Evolutionary conservation across 1,139 yeast species (phyloP).

Genomic region (Debaryomycetaceae sp.): DNA sequence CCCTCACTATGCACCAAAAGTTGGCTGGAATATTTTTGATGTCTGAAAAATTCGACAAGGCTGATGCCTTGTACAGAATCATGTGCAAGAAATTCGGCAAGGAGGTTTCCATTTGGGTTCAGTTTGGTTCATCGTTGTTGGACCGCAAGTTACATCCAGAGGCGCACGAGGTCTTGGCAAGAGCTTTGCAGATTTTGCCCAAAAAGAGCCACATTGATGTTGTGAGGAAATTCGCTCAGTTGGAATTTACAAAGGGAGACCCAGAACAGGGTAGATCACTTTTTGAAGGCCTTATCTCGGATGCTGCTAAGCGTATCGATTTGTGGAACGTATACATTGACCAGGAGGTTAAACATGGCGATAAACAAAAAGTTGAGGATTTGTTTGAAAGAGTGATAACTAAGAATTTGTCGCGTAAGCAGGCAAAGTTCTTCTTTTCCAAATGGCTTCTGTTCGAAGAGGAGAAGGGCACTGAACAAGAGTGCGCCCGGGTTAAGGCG

Average conservation of each 20-base stretch:
- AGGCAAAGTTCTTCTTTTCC: constrained; percentile 90
- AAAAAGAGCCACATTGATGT: constrained; percentile 75
- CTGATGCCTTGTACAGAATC: constrained; percentile 60
- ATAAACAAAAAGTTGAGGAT: constrained; percentile 63
- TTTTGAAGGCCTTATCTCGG: constrained; percentile 86
- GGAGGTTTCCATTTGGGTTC: constrained; percentile 68
- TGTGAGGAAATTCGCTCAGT: constrained; percentile 82
- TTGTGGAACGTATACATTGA: constrained; percentile 94
- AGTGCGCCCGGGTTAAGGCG: constrained; percentile 81
- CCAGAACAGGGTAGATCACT: constrained; percentile 92
- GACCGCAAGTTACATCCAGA: constrained; percentile 54
- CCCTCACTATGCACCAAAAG: constrained; percentile 74
- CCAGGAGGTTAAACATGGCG: constrained; percentile 71
- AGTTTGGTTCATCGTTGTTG: constrained; percentile 70
- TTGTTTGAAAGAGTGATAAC: constrained; percentile 75
- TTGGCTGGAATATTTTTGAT: constrained; percentile 69
- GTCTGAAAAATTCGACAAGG: constrained; percentile 68
- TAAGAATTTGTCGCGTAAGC: constrained; percentile 77
- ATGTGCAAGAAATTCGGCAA: constrained; percentile 83
- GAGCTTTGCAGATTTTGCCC: constrained; percentile 69
- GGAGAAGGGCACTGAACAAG: constrained; percentile 60
- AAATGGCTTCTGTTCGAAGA: constrained; percentile 88
- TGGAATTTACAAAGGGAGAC: constrained; percentile 84
- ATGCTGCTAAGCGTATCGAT: constrained; percentile 89
- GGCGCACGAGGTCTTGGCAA: constrained; percentile 67